phyloP scores from a whole-genome alignment of 176 grass and related monocot genomes.

The Microstegium vimineum region DNA sequence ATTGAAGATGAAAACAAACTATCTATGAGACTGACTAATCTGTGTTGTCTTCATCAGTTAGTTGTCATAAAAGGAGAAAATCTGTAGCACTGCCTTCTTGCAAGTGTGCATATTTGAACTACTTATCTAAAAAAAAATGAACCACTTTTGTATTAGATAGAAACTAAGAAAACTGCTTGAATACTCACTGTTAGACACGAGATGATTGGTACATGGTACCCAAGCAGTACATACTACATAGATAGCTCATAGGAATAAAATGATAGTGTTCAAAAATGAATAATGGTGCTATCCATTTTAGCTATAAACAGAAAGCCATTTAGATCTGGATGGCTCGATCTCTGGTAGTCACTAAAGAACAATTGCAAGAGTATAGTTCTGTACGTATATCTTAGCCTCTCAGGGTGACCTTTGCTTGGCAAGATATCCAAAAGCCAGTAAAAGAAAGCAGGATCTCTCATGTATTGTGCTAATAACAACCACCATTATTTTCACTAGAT shows the following conservation, averaged over 20 bases:
- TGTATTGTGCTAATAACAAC: no score
- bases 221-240: not conserved
- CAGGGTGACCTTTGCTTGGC: no score
- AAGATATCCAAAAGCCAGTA: no score
- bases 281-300: conserved; percentile 5
- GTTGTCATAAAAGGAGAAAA: not conserved
- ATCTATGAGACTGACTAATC: conserved; percentile 3
- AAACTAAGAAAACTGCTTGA: not conserved
- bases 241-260: not conserved
- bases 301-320: conserved; percentile 10
- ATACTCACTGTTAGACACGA: not conserved
- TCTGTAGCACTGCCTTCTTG: not conserved
- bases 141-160: conserved; percentile 4
- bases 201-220: not conserved
- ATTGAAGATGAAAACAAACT: not conserved
- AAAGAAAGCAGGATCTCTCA: no score
- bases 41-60: not conserved
- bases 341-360: conserved; percentile 10
- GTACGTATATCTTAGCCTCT: no score
- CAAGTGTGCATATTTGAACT: not conserved
- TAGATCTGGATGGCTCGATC: not conserved
- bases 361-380: not conserved
- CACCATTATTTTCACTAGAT: no score
- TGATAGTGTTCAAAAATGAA: not conserved
- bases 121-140: no score